Conservation (phyloP, 192 early-diverging fungal genomes). For the Jimgerdemannia lactiflua region DNA sequence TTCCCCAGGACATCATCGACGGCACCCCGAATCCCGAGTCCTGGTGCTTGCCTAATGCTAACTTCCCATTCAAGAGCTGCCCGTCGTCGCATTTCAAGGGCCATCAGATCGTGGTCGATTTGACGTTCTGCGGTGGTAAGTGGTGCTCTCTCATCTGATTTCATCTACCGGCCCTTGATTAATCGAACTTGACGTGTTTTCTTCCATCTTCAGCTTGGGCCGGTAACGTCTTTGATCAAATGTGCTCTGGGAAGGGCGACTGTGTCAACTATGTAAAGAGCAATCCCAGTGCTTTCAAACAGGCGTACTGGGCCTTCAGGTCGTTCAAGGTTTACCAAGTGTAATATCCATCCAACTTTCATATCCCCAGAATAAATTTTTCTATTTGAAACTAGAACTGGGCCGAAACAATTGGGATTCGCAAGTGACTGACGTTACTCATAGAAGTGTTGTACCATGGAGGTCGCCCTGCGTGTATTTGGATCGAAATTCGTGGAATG, state of each 20-base stretch:
- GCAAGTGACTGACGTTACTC: too few species aligned
- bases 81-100: conserved; percentile 6
- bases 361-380: too few species aligned
- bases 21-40: neutral
- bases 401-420: too few species aligned
- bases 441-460: too few species aligned
- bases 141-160: conserved; percentile 2
- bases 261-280: conserved; percentile 15
- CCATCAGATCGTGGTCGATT: conserved; percentile 26
- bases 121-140: conserved; percentile 10
- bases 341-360: too few species aligned
- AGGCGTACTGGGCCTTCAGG: conserved; percentile 20
- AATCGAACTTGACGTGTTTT: conserved; percentile 27
- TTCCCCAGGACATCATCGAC: neutral
- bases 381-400: too few species aligned
- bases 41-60: conserved; percentile 3
- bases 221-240: conserved; percentile 1
- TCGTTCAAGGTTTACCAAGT: conserved; percentile 11
- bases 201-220: conserved; percentile 24
- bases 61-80: conserved; percentile 30
- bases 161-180: conserved; percentile 2
- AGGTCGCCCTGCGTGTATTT: too few species aligned
- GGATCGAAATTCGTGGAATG: too few species aligned
- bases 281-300: conserved; percentile 5
- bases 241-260: conserved; percentile 7